Conservation (phyloP, 495 filamentous ascomycete genomes). For the Trypethelium eluteriae region DNA sequence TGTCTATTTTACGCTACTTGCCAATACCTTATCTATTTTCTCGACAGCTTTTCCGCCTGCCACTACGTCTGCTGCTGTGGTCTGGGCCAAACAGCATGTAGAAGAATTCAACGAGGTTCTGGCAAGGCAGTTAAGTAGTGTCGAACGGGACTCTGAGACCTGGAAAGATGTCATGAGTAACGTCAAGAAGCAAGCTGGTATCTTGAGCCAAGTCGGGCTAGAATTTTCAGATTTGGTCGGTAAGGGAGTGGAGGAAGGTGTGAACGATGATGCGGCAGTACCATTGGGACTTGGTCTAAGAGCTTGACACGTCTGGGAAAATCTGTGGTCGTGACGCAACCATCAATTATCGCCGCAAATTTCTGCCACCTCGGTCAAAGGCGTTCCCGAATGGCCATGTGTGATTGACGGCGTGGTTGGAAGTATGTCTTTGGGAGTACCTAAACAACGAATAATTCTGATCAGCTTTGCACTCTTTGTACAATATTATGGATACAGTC, state of each 20-base stretch:
- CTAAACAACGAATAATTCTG: no score
- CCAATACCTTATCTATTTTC: conserved; percentile 24
- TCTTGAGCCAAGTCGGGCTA: conserved; percentile 77
- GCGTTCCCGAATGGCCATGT: no score
- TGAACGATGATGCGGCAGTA: conserved; percentile 4
- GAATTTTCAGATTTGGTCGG: conserved; percentile 74
- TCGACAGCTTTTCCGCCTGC: conserved; percentile 55
- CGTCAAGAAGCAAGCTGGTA: conserved; percentile 68
- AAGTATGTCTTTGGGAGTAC: no score
- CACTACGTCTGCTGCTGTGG: conserved; percentile 68
- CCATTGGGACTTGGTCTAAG: background rate
- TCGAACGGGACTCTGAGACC: conserved; percentile 57
- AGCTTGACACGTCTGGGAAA: background rate
- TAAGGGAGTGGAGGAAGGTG: conserved; percentile 23
- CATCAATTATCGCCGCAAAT: no score
- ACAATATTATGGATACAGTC: no score
- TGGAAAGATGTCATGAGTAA: conserved; percentile 79
- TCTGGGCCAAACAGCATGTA: conserved; percentile 90
- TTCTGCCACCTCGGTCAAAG: no score
- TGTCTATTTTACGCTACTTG: conserved; percentile 69
- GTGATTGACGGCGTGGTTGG: no score
- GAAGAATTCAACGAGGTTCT: conserved; percentile 82
- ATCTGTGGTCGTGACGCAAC: background rate
- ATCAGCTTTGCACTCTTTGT: no score
- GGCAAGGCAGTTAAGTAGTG: conserved; percentile 71